Evolutionary conservation across 1,284 basidiomycete species (phyloP).

Genomic region (Boletellus sp.): DNA sequence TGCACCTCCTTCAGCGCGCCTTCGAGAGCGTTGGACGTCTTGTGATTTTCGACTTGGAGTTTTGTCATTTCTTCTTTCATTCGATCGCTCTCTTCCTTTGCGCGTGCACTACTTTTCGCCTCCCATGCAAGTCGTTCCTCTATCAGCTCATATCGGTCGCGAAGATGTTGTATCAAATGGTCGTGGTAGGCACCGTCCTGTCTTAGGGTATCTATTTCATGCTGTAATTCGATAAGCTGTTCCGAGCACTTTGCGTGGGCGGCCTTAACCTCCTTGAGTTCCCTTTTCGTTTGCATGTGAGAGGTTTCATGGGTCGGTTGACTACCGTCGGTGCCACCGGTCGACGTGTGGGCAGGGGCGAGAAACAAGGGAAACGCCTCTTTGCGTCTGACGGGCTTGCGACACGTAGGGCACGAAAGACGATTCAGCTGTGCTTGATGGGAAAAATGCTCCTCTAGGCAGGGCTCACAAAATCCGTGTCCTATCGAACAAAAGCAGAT

Average conservation of each 20-base stretch:
- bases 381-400: constrained; percentile 26
- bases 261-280: constrained; percentile 14
- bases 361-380: constrained; percentile 30
- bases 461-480: constrained; percentile 32
- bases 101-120: constrained; percentile 1
- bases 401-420: constrained; percentile 27
- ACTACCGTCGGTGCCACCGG: constrained; percentile 2
- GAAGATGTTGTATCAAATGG: constrained; percentile 15
- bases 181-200: constrained; percentile 3
- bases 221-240: constrained; percentile 13
- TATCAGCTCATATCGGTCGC: constrained; percentile 12
- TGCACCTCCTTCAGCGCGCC: constrained; percentile 16
- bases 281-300: constrained; percentile 9
- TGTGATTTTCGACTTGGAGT: constrained; percentile 26
- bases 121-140: constrained; percentile 14
- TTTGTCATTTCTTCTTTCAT: constrained; percentile 17
- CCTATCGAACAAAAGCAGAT: constrained; percentile 21
- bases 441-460: constrained; percentile 23
- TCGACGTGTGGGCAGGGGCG: constrained; percentile 13
- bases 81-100: constrained; percentile 12
- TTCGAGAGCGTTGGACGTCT: constrained; percentile 16
- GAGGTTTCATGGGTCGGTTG: constrained; percentile 4
- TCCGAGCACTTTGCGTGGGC: constrained; percentile 14
- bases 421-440: constrained; percentile 5
- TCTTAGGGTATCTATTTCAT: constrained; percentile 12